Percentiles rank a stretch among this genome's conserved stretches.
phyloP scores from a whole-genome alignment of 805 yeast genomes.

The Sporopachydermia quercuum region DNA sequence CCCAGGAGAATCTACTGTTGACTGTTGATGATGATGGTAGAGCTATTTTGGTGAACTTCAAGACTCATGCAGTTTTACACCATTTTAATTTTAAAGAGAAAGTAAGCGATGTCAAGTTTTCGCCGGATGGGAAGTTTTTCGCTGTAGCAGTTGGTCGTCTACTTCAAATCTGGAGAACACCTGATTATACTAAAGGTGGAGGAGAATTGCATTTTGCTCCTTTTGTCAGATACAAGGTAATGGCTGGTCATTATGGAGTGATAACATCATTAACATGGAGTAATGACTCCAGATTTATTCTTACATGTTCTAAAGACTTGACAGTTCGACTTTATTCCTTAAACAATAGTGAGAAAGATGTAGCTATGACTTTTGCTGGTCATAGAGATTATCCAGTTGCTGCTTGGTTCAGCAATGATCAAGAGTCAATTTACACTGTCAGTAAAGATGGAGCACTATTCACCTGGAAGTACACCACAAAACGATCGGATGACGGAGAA shows the following conservation, averaged over 20 bases:
- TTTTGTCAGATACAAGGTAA: conserved; percentile 75
- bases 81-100: conserved; percentile 84
- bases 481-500: conserved; percentile 32
- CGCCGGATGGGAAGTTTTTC: conserved; percentile 78
- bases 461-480: conserved; percentile 73
- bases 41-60: conserved; percentile 79
- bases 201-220: conserved; percentile 87
- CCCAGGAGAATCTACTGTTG: conserved; percentile 63
- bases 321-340: conserved; percentile 77
- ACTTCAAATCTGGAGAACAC: conserved; percentile 89
- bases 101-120: conserved; percentile 62
- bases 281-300: conserved; percentile 71
- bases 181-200: conserved; percentile 41
- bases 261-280: conserved; percentile 78
- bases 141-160: conserved; percentile 76
- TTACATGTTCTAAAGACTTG: conserved; percentile 81
- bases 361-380: conserved; percentile 79
- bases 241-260: conserved; percentile 86
- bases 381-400: conserved; percentile 79
- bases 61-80: conserved; percentile 71
- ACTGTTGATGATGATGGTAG: conserved; percentile 87
- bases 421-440: conserved; percentile 74
- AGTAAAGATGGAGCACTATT: conserved; percentile 92
- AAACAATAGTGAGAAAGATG: conserved; percentile 50
- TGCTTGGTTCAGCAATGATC: conserved; percentile 79